Evolutionary conservation across 2,329 filamentous ascomycete genomes (phyloP).

Genomic region (Trichoderma atroviride): DNA sequence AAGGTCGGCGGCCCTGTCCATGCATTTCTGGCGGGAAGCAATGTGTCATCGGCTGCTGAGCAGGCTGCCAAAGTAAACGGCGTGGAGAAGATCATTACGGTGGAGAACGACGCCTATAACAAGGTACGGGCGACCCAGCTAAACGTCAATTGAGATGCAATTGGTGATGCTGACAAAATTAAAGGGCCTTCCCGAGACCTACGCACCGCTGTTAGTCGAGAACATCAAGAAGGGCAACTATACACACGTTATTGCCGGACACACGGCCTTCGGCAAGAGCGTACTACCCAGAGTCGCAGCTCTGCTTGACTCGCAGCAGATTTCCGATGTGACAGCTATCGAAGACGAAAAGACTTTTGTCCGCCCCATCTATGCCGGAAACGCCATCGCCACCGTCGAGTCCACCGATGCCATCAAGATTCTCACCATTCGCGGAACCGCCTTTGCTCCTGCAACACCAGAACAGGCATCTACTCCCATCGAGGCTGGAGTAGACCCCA

Average conservation of each 20-base stretch:
- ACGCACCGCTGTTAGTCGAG: conserved; percentile 86
- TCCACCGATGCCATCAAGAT: conserved; percentile 84
- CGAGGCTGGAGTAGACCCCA: conserved; percentile 83
- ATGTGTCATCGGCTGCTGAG: conserved; percentile 73
- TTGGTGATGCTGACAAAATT: background rate
- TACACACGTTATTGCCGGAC: conserved; percentile 86
- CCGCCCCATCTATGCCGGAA: conserved; percentile 95
- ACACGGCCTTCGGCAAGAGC: conserved; percentile 97
- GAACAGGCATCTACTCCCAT: conserved; percentile 75
- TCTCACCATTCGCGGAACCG: conserved; percentile 89
- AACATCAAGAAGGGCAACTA: conserved; percentile 96
- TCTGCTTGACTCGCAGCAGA: conserved; percentile 86
- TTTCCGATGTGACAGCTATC: conserved; percentile 87
- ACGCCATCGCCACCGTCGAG: conserved; percentile 94
- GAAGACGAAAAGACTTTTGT: conserved; percentile 93
- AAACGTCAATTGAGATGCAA: background rate
- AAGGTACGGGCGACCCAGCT: conserved; percentile 62
- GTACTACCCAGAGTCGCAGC: conserved; percentile 89
- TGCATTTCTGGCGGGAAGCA: conserved; percentile 73
- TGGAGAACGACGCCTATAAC: conserved; percentile 89
- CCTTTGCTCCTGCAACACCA: conserved; percentile 75
- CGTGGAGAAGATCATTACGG: conserved; percentile 85
- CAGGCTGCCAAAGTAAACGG: conserved; percentile 88
- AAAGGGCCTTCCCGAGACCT: conserved; percentile 89
- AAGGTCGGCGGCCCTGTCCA: conserved; percentile 85